Base-by-base conservation (phyloP, 208 protist species). In the Paratrypanosoma confusum region DNA sequence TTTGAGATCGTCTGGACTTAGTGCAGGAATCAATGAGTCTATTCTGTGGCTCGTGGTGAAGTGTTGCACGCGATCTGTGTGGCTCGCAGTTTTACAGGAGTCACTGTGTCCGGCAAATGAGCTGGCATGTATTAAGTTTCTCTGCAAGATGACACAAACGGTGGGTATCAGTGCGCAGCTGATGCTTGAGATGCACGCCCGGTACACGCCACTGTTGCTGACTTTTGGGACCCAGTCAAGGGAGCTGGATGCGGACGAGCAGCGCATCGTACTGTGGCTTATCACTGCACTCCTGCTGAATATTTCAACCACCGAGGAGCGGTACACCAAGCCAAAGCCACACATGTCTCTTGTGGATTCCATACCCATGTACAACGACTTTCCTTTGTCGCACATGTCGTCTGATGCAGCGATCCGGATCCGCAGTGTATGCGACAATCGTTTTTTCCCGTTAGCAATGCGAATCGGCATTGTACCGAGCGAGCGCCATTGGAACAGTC, bases 181-280 rank as follows among this genome's bases (percentile, higher is more conserved):
- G 20, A 24, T 65, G 0, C 39, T 31, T 23, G 57, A 58, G 26
- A 52, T 65, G 0, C 49, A 65, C 35, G 41, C 50, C 18, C 32
- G 42, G 16, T 53, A 57, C 37, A 65, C 50, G 23, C 50, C 50
- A 18, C n/a, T 58, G 39, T 43, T 65, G 35, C 29, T 58, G 14
- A 53, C 39, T 11, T 48, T 48, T 57, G 49, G 49, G 22, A 48
- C 23, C n/a, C 29, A 10, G 41, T 35, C 37, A 8, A 3, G 33
- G 5, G 28, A 47, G 18, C n/a, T 59, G 8, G 40, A 52, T 35
- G 13, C 25, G 25, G 57, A 58, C 22, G 35, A 42, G 23, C 50
- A 58, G 18, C 39, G 14, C 39, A 22, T 51, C 24, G 41, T 50
- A 22, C 52, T 65, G 31, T 48, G 39, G 49, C 27, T 65, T 32